A percentile compares a stretch with the other conserved stretches of the same genome.
phyloP scores from a whole-genome alignment of 2,329 filamentous ascomycete genomes.

The Beauveria varroae region DNA sequence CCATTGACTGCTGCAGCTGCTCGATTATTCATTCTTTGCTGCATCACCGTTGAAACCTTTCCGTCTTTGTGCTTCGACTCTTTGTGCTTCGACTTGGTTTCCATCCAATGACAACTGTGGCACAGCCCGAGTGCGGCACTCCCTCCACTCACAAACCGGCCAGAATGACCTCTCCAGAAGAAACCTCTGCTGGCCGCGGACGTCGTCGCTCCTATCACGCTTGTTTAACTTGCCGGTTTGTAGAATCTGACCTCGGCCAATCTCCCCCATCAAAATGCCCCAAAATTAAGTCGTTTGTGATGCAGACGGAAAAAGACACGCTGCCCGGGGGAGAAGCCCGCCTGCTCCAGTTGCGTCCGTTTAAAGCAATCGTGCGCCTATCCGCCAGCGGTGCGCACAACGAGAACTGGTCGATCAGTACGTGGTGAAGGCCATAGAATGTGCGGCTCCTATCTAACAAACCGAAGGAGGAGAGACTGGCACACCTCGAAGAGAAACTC shows the following conservation, averaged over 20 bases:
- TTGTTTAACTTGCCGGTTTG: slow-evolving; percentile 41
- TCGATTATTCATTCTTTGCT: not conserved
- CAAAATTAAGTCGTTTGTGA: not conserved
- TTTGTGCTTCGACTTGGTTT: not conserved
- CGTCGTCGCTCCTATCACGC: slow-evolving; percentile 34
- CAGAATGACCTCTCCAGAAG: slow-evolving; percentile 26
- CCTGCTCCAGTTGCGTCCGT: slow-evolving; percentile 42
- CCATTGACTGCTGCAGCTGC: not conserved
- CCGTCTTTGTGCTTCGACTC: not conserved
- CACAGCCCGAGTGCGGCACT: not conserved
- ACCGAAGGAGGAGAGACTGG: slow-evolving; percentile 40
- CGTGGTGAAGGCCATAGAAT: slow-evolving; percentile 13
- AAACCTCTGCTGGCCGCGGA: slow-evolving; percentile 23
- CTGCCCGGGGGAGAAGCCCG: slow-evolving; percentile 43
- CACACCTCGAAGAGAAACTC: slow-evolving; percentile 43
- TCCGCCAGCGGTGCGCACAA: slow-evolving; percentile 28
- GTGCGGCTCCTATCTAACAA: slow-evolving; percentile 4
- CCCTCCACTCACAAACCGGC: not conserved
- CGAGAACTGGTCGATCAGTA: slow-evolving; percentile 38
- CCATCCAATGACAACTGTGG: not conserved
- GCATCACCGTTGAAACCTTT: not conserved
- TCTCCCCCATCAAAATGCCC: not conserved
- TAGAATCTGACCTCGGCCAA: not conserved
- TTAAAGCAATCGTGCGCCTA: slow-evolving; percentile 41
- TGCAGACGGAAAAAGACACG: slow-evolving; percentile 36